Conservation (phyloP, 78 protist species). For the Capsaspora owczarzaki region DNA sequence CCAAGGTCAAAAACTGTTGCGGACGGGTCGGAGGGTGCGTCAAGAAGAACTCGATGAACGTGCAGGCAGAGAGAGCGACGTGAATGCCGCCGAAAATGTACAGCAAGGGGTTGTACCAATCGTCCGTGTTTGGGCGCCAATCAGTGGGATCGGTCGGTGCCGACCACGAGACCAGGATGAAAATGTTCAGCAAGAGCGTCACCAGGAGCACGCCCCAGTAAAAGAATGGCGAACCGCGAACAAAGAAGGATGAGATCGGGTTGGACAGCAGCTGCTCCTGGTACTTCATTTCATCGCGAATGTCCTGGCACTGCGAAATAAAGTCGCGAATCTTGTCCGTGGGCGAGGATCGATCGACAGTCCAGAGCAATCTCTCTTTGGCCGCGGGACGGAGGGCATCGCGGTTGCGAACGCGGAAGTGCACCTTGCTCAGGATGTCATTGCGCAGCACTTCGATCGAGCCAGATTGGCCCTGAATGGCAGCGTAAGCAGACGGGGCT, state of each 20-base stretch:
- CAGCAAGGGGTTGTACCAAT: not conserved
- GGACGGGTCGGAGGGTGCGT: not conserved
- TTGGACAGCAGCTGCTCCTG: not conserved
- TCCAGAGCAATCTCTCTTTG: not conserved
- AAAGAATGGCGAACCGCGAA: not conserved
- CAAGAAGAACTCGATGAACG: not conserved
- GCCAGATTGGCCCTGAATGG: not conserved
- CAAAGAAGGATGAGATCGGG: not conserved
- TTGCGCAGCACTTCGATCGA: not conserved
- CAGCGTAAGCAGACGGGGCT: not conserved
- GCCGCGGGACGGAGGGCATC: not conserved
- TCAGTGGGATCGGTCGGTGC: not conserved
- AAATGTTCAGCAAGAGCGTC: not conserved
- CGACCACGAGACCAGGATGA: not conserved
- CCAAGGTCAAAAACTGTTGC: not conserved
- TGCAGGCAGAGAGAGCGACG: not conserved
- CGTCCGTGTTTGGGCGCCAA: not conserved
- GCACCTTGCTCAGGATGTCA: not conserved
- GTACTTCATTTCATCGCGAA: not conserved
- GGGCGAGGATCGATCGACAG: not conserved
- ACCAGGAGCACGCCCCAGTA: not conserved
- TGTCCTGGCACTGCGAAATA: not conserved
- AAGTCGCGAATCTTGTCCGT: not conserved
- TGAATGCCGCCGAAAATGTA: not conserved
- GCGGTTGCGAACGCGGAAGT: not conserved